These are phyloP conservation scores for Nakazawaea anatomiae DNA, from an alignment of 805 yeast genomes.

Conservation along the genomic window DNA sequence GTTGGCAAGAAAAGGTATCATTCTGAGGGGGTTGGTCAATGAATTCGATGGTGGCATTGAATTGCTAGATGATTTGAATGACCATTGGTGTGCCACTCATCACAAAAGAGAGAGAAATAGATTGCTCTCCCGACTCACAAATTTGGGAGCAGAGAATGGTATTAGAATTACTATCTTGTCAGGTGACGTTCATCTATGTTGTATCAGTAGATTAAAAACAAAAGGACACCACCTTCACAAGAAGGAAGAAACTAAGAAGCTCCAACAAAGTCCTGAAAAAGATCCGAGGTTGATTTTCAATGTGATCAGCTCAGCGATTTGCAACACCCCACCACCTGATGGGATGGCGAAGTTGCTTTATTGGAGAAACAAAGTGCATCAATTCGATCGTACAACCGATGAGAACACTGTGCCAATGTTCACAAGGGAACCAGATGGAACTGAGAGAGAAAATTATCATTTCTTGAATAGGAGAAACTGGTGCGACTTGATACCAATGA, in stretches of 20 bases:
- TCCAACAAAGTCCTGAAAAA: slow-evolving; percentile 46
- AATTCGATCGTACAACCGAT: slow-evolving; percentile 55
- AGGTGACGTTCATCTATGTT: slow-evolving; percentile 92
- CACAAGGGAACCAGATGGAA: slow-evolving; percentile 49
- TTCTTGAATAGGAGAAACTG: slow-evolving; percentile 67
- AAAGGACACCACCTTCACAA: slow-evolving; percentile 40
- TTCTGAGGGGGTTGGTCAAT: slow-evolving; percentile 72
- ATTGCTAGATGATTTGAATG: slow-evolving; percentile 86
- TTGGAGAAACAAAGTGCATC: slow-evolving; percentile 63
- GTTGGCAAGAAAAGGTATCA: slow-evolving; percentile 54
- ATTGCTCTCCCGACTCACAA: slow-evolving; percentile 54
- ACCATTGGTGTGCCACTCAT: slow-evolving; percentile 90
- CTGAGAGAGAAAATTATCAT: slow-evolving; percentile 34
- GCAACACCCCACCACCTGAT: slow-evolving; percentile 89
- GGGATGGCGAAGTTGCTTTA: slow-evolving; percentile 73
- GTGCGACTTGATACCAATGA: slow-evolving; percentile 57
- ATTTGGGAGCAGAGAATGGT: slow-evolving; percentile 57
- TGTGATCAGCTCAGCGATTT: slow-evolving; percentile 84
- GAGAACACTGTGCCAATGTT: slow-evolving; percentile 83
- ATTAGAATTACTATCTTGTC: slow-evolving; percentile 78
- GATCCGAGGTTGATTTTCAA: slow-evolving; percentile 80
- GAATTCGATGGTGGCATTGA: slow-evolving; percentile 92
- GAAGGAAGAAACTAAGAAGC: slow-evolving; percentile 31
- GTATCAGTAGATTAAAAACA: slow-evolving; percentile 71
- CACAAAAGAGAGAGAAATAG: slow-evolving; percentile 84